Conservation (phyloP, 352 stramenopile species). For the Phytopythium sindhum region DNA sequence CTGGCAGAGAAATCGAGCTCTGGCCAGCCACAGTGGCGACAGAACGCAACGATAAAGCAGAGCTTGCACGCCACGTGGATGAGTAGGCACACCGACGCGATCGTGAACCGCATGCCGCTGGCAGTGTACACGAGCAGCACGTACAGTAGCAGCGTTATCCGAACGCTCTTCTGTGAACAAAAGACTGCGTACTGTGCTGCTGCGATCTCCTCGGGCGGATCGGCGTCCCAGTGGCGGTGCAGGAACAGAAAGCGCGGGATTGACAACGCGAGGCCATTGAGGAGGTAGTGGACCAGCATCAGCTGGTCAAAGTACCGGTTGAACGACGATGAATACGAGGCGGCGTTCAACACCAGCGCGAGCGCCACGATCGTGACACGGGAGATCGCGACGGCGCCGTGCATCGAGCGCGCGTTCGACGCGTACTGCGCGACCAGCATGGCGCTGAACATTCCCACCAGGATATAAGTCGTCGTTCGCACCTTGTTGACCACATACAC, state of each 20-base stretch:
- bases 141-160: conserved; percentile 51
- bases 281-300: conserved; percentile 49
- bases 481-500: conserved; percentile 72
- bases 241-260: conserved; percentile 50
- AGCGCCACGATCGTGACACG: conserved; percentile 36
- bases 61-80: conserved; percentile 46
- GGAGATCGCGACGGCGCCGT: conserved; percentile 34
- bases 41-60: conserved; percentile 50
- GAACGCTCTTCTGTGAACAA: conserved; percentile 53
- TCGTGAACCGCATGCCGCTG: conserved; percentile 68
- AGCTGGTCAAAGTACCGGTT: conserved; percentile 41
- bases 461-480: conserved; percentile 41
- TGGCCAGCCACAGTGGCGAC: conserved; percentile 38
- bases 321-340: conserved; percentile 43
- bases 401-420: conserved; percentile 22
- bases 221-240: conserved; percentile 18
- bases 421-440: conserved; percentile 52
- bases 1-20: conserved; percentile 50
- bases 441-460: conserved; percentile 38
- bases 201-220: conserved; percentile 12
- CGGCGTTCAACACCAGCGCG: conserved; percentile 36
- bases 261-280: conserved; percentile 43
- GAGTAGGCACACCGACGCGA: conserved; percentile 40
- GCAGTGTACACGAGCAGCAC: conserved; percentile 58
- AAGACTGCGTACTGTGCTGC: conserved; percentile 34